Evolutionary conservation across 495 filamentous ascomycete species (phyloP).

Genomic region (Aeminium ludgeri): DNA sequence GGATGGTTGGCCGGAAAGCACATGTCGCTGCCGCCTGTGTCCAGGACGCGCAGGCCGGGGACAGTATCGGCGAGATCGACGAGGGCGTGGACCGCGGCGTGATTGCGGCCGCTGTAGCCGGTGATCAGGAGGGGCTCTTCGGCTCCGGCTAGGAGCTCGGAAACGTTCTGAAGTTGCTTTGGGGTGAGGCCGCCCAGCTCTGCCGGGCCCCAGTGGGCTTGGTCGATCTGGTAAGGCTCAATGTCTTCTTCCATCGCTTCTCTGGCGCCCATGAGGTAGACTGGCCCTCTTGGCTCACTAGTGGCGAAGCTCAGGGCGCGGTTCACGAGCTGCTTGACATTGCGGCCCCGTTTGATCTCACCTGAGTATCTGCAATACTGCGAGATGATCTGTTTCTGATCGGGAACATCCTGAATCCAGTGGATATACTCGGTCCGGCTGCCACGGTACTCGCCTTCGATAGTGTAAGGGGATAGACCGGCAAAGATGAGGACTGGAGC

Average conservation of each 20-base stretch:
- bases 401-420: conserved; percentile 93
- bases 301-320: conserved; percentile 75
- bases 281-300: conserved; percentile 67
- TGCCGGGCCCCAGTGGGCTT: conserved; percentile 57
- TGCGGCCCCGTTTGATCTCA: conserved; percentile 81
- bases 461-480: conserved; percentile 73
- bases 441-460: conserved; percentile 79
- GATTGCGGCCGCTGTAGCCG: conserved; percentile 67
- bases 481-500: conserved; percentile 84
- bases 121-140: conserved; percentile 65
- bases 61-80: conserved; percentile 64
- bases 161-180: conserved; percentile 48
- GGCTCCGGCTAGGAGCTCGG: conserved; percentile 52
- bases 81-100: conserved; percentile 49
- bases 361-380: conserved; percentile 90
- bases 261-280: conserved; percentile 68
- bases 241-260: conserved; percentile 93
- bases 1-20: conserved; percentile 76
- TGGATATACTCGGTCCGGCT: conserved; percentile 90
- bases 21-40: conserved; percentile 88
- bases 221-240: conserved; percentile 58
- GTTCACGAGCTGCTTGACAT: conserved; percentile 92
- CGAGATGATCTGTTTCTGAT: conserved; percentile 77
- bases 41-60: conserved; percentile 65
- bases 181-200: conserved; percentile 56